Evolutionary conservation across 2,329 filamentous ascomycete genomes (phyloP).

Genomic region (Fonsecaea erecta): DNA sequence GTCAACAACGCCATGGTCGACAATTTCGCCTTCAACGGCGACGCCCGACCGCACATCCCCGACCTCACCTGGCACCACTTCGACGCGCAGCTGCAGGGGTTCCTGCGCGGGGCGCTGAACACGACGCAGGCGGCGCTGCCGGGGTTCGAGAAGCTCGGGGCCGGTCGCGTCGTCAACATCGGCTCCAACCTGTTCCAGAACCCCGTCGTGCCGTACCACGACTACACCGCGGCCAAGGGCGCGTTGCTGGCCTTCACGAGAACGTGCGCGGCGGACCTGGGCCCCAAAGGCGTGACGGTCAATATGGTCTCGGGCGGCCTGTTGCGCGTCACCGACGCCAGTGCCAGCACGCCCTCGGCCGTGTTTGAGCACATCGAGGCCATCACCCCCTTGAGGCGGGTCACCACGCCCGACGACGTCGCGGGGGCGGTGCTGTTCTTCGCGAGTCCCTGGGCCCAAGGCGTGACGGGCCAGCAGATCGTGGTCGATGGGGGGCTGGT

Average conservation of each 20-base stretch:
- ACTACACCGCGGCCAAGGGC: conserved; percentile 35
- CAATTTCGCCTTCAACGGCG: conserved; percentile 36
- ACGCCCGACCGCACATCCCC: conserved; percentile 27
- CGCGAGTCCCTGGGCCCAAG: conserved; percentile 29
- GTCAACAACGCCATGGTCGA: conserved; percentile 36
- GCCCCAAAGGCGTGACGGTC: conserved; percentile 31
- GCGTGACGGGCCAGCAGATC: conserved; percentile 32
- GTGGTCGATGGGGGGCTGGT: conserved; percentile 35
- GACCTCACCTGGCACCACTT: conserved; percentile 32
- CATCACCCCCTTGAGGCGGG: conserved; percentile 32
- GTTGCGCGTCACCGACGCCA: conserved; percentile 32
- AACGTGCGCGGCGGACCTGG: conserved; percentile 33
- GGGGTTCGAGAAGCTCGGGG: conserved; percentile 26
- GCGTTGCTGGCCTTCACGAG: conserved; percentile 33
- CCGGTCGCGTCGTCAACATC: conserved; percentile 35
- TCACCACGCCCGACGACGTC: conserved; percentile 32
- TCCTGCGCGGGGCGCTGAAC: conserved; percentile 31
- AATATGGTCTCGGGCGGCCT: conserved; percentile 35
- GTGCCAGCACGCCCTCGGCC: conserved; percentile 28
- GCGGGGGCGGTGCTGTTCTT: conserved; percentile 36
- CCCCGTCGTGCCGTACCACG: conserved; percentile 36
- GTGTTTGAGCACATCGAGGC: conserved; percentile 35
- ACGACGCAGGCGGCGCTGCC: conserved; percentile 33
- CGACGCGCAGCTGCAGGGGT: conserved; percentile 29
- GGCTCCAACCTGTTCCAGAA: conserved; percentile 34